Evolutionary conservation across 371 early-diverging fungal species (phyloP).

Genomic region (Nematocida ausubeli): DNA sequence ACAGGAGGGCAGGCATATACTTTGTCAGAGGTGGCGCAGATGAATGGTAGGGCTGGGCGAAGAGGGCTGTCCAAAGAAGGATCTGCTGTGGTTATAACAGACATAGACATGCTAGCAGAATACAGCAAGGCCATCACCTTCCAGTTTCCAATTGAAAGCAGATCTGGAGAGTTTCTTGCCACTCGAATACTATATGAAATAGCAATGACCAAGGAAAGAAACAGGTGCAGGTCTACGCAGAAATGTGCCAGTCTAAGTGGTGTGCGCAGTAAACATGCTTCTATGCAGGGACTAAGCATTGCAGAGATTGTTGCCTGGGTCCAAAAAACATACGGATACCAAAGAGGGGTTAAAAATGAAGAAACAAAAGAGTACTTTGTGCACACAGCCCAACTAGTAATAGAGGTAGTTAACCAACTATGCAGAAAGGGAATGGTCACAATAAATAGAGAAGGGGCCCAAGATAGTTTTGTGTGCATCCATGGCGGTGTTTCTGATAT

Average conservation of each 20-base stretch:
- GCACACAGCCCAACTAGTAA: not conserved
- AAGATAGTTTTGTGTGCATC: not conserved
- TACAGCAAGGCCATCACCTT: constrained; percentile 6
- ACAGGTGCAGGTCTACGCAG: not conserved
- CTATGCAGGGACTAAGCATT: not conserved
- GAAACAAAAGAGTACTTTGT: not conserved
- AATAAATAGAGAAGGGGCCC: not conserved
- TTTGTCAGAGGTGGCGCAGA: constrained; percentile 36
- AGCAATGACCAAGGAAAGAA: not conserved
- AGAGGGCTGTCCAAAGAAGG: not conserved
- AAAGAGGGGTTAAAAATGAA: not conserved
- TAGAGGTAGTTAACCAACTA: not conserved
- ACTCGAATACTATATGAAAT: constrained; percentile 40
- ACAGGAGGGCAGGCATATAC: not conserved
- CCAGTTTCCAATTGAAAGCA: constrained; percentile 44
- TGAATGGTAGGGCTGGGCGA: constrained; percentile 50
- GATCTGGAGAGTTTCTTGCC: not conserved
- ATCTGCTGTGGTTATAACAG: constrained; percentile 26
- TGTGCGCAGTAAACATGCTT: not conserved
- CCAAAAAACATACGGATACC: not conserved
- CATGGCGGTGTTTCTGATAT: not conserved
- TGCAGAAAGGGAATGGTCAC: not conserved
- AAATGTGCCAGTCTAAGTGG: not conserved
- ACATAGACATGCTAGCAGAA: not conserved
- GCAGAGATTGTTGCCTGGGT: not conserved